Evolutionary conservation across 2,329 filamentous ascomycete genomes (phyloP), one percentile per base, ranked within the genome.

Genomic region (Lithohypha guttulata): DNA sequence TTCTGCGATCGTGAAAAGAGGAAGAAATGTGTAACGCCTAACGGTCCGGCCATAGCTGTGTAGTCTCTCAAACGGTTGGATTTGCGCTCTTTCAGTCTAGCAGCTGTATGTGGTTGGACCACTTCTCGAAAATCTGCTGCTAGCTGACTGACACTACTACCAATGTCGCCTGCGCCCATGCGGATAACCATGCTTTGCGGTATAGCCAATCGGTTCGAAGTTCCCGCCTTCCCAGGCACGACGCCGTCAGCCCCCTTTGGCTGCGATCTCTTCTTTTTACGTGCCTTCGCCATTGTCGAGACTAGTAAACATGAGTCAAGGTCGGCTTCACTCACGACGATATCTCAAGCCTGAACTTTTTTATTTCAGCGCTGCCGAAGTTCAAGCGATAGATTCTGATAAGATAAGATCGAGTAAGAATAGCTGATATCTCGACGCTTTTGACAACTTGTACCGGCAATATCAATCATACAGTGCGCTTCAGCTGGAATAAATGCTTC

Each of bases 171-270:
- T 52, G 87, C 89, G 53, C 91, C 91, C 54, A 95, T 87, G 51
- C 91, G 84, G 61, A 98, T 94, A 42, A 98, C 89, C 89, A 98
- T 95, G 59, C 82, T 93, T 71, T 95, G 95, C 22, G 91, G 91
- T 17, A 34, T 7, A 14, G 25, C 18, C 36, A 78, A 72, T 48
- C 78, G 76, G 38, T 73, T 69, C 42, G 75, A 72, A 60, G 78
- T 76, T 42, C 75, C 71, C 29, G 70, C 66, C 47, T 72, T 71
- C 35, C 56, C 57, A 40, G 54, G 68, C 48, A 47, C 64, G 52
- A 53, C 68, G 53, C 52, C 71, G 52, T 74, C 73, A 37, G 73
- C 72, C 51, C 75, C 75, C 14, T 22, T 21, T 21, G 29, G 20
- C 61, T 94, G 86, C 44, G 87, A 94, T 59, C 84, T 79, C 73